phyloP scores from a whole-genome alignment of 129 eudicot species.

The Cynara cardunculus region DNA sequence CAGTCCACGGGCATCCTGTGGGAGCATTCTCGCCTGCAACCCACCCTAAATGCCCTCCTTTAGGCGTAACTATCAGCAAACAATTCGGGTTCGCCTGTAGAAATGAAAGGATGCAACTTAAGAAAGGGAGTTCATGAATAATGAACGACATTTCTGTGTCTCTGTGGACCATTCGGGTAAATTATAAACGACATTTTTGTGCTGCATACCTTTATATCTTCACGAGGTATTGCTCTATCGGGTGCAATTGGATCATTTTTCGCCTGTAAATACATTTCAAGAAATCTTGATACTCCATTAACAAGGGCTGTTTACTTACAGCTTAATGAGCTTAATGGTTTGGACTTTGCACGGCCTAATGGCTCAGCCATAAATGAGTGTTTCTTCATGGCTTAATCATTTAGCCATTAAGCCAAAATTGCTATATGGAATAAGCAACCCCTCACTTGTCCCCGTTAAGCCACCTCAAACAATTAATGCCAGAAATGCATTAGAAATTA shows the following conservation, averaged over 20 bases:
- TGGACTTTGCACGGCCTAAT: too few species aligned
- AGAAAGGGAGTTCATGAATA: background rate
- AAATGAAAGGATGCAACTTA: background rate
- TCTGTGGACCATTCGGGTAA: background rate
- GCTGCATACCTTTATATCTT: slow-evolving; percentile 68
- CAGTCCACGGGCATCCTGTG: slow-evolving; percentile 91
- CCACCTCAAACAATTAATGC: too few species aligned
- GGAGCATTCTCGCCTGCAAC: slow-evolving; percentile 88
- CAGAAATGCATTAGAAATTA: too few species aligned
- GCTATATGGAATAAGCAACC: too few species aligned
- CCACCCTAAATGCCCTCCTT: slow-evolving; percentile 99
- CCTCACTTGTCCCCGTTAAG: too few species aligned
- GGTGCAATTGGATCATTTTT: slow-evolving; percentile 98
- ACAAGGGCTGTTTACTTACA: too few species aligned
- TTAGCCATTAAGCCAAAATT: too few species aligned
- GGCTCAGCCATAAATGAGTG: too few species aligned
- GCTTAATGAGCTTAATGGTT: too few species aligned
- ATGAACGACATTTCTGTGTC: background rate
- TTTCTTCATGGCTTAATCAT: too few species aligned
- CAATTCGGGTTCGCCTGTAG: slow-evolving; percentile 74
- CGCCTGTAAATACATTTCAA: slow-evolving; percentile 52
- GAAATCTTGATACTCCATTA: background rate
- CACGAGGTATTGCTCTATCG: slow-evolving; percentile 80
- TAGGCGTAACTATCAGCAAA: slow-evolving; percentile 77
- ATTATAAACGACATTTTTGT: background rate